Evolutionary conservation across 169 alveolate species (phyloP).

Genomic region (Plasmodium berghei): DNA sequence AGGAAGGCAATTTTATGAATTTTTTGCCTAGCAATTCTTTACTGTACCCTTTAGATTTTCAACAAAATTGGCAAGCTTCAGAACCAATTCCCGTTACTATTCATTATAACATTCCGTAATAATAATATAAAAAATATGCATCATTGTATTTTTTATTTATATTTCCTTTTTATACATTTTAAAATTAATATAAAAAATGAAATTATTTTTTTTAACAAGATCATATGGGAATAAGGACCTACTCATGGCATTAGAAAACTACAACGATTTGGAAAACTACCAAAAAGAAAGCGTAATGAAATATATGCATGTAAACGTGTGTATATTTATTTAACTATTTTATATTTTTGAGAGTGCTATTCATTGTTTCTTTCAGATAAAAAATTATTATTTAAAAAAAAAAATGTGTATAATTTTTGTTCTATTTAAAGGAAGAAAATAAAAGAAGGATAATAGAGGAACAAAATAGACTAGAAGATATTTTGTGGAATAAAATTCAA

Average conservation of each 20-base stretch:
- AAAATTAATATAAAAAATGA: not conserved
- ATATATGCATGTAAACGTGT: not conserved
- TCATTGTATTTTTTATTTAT: not conserved
- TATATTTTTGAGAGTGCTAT: not conserved
- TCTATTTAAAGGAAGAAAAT: conserved; percentile 49
- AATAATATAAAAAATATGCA: conserved; percentile 9
- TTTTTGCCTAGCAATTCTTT: conserved; percentile 68
- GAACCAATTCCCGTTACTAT: conserved; percentile 67
- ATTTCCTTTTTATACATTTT: not conserved
- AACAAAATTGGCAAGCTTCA: conserved; percentile 75
- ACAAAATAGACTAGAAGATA: conserved; percentile 60
- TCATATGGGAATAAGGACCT: conserved; percentile 69
- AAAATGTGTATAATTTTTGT: not conserved
- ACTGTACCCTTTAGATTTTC: conserved; percentile 68
- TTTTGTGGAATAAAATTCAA: conserved; percentile 58
- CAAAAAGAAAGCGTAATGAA: conserved; percentile 52
- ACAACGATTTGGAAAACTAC: conserved; percentile 60
- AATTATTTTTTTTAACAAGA: conserved; percentile 18
- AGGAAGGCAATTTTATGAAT: conserved; percentile 33
- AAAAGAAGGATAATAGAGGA: conserved; percentile 52
- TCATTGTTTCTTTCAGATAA: not conserved
- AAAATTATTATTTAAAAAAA: no score
- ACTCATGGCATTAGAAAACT: conserved; percentile 28
- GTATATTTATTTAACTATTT: not conserved
- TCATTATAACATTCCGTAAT: conserved; percentile 71